These are phyloP conservation scores for Fistulina hepatica DNA, from an alignment of 1,284 basidiomycete species.

Conservation along the genomic window DNA sequence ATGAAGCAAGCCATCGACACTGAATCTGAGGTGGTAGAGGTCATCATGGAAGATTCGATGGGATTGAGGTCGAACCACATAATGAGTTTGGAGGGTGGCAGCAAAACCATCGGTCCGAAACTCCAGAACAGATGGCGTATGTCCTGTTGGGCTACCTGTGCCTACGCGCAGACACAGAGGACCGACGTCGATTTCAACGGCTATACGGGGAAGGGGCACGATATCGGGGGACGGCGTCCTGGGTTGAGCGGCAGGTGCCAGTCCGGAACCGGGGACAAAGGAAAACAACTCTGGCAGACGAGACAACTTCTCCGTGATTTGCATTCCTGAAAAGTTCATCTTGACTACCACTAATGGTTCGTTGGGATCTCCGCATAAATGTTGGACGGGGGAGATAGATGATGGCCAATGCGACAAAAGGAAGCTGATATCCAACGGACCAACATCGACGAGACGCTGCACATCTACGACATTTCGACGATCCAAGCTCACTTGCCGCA, in stretches of 20 bases:
- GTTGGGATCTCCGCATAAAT: conserved; percentile 49
- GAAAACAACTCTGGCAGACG: conserved; percentile 33
- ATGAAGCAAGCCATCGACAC: conserved; percentile 29
- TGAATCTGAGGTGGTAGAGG: conserved; percentile 17
- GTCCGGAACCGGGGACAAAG: conserved; percentile 17
- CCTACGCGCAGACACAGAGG: conserved; percentile 32
- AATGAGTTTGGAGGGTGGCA: conserved; percentile 26
- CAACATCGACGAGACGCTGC: conserved; percentile 36
- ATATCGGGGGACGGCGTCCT: conserved; percentile 23
- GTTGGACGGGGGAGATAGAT: conserved; percentile 37
- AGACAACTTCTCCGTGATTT: conserved; percentile 42
- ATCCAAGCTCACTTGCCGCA: conserved; percentile 28
- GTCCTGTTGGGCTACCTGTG: conserved; percentile 31
- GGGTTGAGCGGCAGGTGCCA: conserved; percentile 16
- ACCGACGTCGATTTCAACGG: conserved; percentile 37
- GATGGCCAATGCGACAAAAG: conserved; percentile 51
- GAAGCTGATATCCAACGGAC: conserved; percentile 30
- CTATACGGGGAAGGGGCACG: conserved; percentile 40
- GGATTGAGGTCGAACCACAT: conserved; percentile 19
- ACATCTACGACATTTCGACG: conserved; percentile 25
- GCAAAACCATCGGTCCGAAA: conserved; percentile 38
- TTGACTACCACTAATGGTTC: conserved; percentile 44
- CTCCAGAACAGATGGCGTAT: conserved; percentile 39
- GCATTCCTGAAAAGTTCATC: conserved; percentile 34
- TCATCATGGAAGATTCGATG: conserved; percentile 13